Percentiles rank a stretch among this genome's conserved stretches.
Conservation (phyloP, 148 eudicot genomes). For the Rhododendron henanense region DNA sequence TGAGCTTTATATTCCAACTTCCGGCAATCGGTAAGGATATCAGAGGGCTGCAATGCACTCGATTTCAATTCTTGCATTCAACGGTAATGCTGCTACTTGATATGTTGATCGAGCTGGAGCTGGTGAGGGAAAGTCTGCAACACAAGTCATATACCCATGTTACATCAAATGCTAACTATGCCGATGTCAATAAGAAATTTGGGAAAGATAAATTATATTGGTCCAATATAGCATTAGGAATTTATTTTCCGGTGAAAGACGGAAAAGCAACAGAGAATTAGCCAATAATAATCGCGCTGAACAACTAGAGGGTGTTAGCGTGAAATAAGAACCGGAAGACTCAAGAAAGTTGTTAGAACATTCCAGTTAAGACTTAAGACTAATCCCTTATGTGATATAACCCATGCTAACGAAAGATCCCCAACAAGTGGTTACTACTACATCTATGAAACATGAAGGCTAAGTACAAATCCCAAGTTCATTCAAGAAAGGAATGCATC, state of each 20-base stretch:
- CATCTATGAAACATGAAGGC: not conserved
- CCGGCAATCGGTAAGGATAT: not conserved
- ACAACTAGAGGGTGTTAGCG: not conserved
- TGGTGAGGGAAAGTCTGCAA: constrained; percentile 81
- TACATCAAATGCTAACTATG: not conserved
- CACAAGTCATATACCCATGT: constrained; percentile 7
- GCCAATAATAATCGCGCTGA: not conserved
- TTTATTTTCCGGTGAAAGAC: not conserved
- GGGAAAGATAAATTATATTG: too few relatives aligned
- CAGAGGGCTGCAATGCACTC: constrained; percentile 86
- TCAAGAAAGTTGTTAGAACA: not conserved
- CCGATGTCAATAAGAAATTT: not conserved
- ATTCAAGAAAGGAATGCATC: not conserved
- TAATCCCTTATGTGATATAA: not conserved
- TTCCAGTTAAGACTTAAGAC: not conserved
- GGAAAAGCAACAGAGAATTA: too few relatives aligned
- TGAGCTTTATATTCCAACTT: not conserved
- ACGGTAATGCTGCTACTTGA: constrained; percentile 87
- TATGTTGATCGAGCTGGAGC: constrained; percentile 95
- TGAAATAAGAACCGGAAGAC: not conserved
- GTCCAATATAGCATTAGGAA: not conserved
- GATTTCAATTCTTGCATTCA: constrained; percentile 84
- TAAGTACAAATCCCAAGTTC: not conserved
- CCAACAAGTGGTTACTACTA: not conserved
- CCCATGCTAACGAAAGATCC: not conserved